Conservation (phyloP, 345 rosid species). For the Eucalyptus curtisii region DNA sequence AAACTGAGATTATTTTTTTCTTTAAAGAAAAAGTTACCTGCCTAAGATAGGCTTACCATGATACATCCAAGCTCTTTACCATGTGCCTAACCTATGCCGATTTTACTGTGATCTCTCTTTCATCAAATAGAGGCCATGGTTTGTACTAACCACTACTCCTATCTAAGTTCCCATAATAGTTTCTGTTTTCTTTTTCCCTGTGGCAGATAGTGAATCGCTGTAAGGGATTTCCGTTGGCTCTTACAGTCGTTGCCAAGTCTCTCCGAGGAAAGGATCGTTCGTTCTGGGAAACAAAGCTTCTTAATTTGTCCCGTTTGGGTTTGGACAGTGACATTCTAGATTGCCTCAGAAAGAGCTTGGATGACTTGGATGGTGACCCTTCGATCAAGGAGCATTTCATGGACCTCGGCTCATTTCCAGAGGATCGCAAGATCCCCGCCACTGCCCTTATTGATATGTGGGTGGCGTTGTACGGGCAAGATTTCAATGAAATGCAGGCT, state of each 20-base stretch:
- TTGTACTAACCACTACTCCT: too few relatives aligned
- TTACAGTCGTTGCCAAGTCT: neutral
- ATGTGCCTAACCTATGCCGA: too few relatives aligned
- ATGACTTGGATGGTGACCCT: conserved; percentile 7
- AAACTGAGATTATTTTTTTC: neutral
- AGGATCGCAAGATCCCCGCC: conserved; percentile 2
- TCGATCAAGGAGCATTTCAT: conserved; percentile 27
- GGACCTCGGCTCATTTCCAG: conserved; percentile 51
- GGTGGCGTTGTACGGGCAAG: neutral
- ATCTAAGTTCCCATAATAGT: neutral
- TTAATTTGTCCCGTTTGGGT: conserved; percentile 1
- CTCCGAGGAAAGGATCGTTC: neutral
- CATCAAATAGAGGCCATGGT: too few relatives aligned
- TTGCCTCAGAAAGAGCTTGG: conserved; percentile 34
- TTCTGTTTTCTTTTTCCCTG: neutral
- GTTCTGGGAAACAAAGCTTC: neutral
- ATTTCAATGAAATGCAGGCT: conserved; percentile 8
- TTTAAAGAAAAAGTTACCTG: too few relatives aligned
- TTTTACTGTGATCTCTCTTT: too few relatives aligned
- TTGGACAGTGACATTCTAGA: conserved; percentile 7
- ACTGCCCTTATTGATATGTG: too few relatives aligned
- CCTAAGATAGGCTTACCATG: too few relatives aligned
- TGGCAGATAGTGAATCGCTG: neutral
- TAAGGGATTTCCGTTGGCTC: neutral
- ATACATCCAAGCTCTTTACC: too few relatives aligned